Evolutionary conservation across 2,329 filamentous ascomycete species (phyloP), one percentile per base, ranked within the genome.

Genomic region (Didymella glomerata): DNA sequence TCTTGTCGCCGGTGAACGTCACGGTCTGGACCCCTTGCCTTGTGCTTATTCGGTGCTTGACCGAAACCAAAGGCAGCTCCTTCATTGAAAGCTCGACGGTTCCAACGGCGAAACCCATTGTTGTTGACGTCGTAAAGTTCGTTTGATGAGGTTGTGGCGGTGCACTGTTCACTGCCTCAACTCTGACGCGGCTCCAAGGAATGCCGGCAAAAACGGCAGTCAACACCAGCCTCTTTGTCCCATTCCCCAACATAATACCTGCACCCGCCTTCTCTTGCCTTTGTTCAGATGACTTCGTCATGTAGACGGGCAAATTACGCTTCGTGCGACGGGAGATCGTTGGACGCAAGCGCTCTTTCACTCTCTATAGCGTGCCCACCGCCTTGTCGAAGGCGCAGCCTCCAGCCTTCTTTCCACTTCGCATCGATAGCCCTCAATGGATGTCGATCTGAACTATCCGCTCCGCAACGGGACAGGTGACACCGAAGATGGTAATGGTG

Each of bases 71-170:
- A 58, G 30, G 9, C 8, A 13, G 27, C 30, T 42, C 38, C 36
- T 42, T 14, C 20, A 14, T 8, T 14, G 5, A 30, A 11, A 25
- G 22, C 13, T 38, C 36, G 36, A 34, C 13, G 20, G 4, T 24
- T 22, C 16, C 16, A 30, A 32, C 2, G 36, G n/a, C 30, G 16
- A 2, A 3, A 13, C 27, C 6, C 27, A 9, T 46, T 8, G 11
- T 48, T 32, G 4, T 45, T 36, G 55, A 38, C 24, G 38, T 54
- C 27, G 46, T 18, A 14, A 18, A 22, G 16, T 30, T 24, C 34
- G 38, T 4, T 4, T 46, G 14, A n/a, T 38, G 18, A 9, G 22
- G 30, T 18, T 67, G 65, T 68, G 66, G 66, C 66, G 61, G 66
- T 68, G 65, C 61, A 47, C 46, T 41, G 34, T 38, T 41, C 52